phyloP scores from a whole-genome alignment of 352 stramenopile species.

The Phytophthora quininea region DNA sequence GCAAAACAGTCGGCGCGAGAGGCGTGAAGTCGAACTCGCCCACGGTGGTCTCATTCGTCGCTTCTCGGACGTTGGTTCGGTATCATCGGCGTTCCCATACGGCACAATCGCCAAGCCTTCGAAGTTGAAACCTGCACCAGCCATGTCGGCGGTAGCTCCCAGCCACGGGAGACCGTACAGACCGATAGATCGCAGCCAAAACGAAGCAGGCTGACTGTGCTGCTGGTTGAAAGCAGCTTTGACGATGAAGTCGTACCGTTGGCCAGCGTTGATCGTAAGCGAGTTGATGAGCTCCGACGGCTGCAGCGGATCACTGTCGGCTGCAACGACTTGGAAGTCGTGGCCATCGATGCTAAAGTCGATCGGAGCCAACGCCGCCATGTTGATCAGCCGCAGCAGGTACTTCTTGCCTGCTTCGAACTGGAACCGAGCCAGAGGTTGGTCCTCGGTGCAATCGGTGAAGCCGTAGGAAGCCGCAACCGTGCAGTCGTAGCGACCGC shows the following conservation, averaged over 20 bases:
- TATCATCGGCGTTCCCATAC: constrained; percentile 7
- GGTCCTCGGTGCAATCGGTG: constrained; percentile 18
- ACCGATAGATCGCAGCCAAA: no score
- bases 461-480: constrained; percentile 15
- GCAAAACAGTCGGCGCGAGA: no score
- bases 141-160: no score
- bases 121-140: no score
- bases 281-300: constrained; percentile 29
- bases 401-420: constrained; percentile 23
- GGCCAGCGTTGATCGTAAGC: constrained; percentile 34
- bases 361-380: constrained; percentile 8
- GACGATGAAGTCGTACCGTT: constrained; percentile 39
- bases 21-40: not conserved
- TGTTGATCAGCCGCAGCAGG: constrained; percentile 3
- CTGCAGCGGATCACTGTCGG: constrained; percentile 26
- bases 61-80: not conserved
- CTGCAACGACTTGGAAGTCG: constrained; percentile 16
- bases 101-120: constrained; percentile 19
- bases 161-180: no score
- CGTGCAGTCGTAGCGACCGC: constrained; percentile 12
- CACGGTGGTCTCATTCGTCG: not conserved
- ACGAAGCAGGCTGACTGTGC: constrained; percentile 2
- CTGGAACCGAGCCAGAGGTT: constrained; percentile 14
- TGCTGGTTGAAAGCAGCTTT: constrained; percentile 22
- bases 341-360: constrained; percentile 46